phyloP scores from a whole-genome alignment of 768 basidiomycete species.

The Udeniomyces megalosporus region DNA sequence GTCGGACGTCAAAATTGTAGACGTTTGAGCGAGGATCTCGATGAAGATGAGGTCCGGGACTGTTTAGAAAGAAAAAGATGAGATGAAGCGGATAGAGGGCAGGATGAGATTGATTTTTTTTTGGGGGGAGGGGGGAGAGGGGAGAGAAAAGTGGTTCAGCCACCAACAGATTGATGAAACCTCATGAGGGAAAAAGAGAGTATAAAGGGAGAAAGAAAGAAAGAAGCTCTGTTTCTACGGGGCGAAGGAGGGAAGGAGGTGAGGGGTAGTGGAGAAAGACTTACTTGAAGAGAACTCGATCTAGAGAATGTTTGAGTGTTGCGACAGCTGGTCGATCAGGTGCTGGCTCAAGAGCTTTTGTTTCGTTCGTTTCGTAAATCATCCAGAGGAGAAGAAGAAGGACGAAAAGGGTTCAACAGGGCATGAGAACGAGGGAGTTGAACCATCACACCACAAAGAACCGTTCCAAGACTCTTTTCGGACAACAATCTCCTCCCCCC shows the following conservation, averaged over 20 bases:
- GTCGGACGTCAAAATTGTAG: conserved; percentile 62
- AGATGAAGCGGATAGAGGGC: background rate
- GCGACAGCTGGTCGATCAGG: conserved; percentile 33
- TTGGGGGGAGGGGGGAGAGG: background rate
- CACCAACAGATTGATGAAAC: background rate
- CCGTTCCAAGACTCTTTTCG: background rate
- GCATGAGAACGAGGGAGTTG: too few relatives aligned
- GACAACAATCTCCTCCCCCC: background rate
- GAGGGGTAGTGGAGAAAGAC: too few relatives aligned
- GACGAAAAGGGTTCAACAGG: too few relatives aligned
- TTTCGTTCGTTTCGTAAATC: too few relatives aligned
- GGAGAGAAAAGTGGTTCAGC: background rate
- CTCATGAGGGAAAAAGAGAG: too few relatives aligned
- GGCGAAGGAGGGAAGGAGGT: too few relatives aligned
- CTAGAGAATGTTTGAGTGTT: conserved; percentile 47
- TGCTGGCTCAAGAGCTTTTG: background rate
- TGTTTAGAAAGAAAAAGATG: conserved; percentile 25
- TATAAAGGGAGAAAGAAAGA: too few relatives aligned
- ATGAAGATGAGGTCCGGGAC: conserved; percentile 77
- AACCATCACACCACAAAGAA: background rate
- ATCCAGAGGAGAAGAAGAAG: too few relatives aligned
- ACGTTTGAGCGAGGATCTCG: conserved; percentile 69
- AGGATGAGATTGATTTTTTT: background rate
- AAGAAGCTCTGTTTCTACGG: too few relatives aligned
- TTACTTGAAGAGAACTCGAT: conserved; percentile 61